phyloP scores from a whole-genome alignment of 768 basidiomycete species.

The Tricholoma furcatifolium region DNA sequence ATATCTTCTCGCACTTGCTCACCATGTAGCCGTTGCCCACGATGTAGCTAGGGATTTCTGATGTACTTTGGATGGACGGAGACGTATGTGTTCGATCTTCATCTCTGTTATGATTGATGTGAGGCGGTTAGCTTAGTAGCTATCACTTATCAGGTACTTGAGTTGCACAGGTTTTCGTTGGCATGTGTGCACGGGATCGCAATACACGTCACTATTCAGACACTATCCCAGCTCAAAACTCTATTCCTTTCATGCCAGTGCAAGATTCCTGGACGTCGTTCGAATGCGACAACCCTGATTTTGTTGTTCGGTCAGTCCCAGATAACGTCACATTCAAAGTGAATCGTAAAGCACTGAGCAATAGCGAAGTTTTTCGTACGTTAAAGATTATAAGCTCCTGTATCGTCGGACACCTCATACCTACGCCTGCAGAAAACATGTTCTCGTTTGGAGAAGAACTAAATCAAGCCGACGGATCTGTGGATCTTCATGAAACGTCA shows the following conservation, averaged over 20 bases:
- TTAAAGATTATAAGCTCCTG: slow-evolving; percentile 11
- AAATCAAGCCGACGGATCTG: slow-evolving; percentile 24
- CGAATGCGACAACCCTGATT: slow-evolving; percentile 50
- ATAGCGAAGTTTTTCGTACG: slow-evolving; percentile 67
- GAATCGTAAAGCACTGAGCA: slow-evolving; percentile 44
- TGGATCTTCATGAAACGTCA: slow-evolving; percentile 58
- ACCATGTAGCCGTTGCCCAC: slow-evolving; percentile 19
- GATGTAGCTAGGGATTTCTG: slow-evolving; percentile 30
- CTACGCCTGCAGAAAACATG: slow-evolving; percentile 55
- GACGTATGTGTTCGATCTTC: slow-evolving; percentile 24
- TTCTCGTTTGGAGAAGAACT: slow-evolving; percentile 55
- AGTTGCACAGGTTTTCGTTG: slow-evolving; percentile 10
- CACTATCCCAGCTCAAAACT: not conserved
- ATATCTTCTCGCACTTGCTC: slow-evolving; percentile 23
- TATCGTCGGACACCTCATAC: slow-evolving; percentile 6
- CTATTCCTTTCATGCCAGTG: slow-evolving; percentile 2
- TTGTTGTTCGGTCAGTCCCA: slow-evolving; percentile 51
- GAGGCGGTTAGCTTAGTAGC: slow-evolving; percentile 1
- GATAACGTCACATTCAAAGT: slow-evolving; percentile 52
- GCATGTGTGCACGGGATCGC: slow-evolving; percentile 3
- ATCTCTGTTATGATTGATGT: slow-evolving; percentile 26
- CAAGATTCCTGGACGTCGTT: slow-evolving; percentile 35
- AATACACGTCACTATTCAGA: not conserved
- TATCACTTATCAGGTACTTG: slow-evolving; percentile 13
- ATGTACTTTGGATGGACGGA: slow-evolving; percentile 35